Evolutionary conservation across 2,329 filamentous ascomycete species (phyloP).

Genomic region (Monosporascus sp.): DNA sequence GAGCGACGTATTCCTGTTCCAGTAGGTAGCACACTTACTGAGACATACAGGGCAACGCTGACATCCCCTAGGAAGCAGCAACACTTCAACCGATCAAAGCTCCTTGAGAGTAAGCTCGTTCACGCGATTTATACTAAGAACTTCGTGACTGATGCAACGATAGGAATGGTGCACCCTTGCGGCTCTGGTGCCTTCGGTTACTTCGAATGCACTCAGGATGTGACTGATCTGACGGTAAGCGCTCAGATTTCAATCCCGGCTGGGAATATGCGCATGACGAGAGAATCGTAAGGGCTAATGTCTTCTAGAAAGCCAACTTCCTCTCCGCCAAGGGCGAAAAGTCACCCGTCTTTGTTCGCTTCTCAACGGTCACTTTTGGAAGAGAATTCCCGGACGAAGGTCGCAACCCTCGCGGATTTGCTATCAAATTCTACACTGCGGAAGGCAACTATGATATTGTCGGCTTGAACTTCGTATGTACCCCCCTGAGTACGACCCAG

Average conservation of each 20-base stretch:
- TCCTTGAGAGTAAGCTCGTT: conserved; percentile 31
- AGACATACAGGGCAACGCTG: too few species aligned
- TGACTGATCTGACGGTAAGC: conserved; percentile 1
- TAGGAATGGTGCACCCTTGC: conserved; percentile 20
- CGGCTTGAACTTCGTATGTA: conserved; percentile 33
- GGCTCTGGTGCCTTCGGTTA: conserved; percentile 39
- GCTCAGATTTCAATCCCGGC: neutral
- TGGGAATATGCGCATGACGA: too few species aligned
- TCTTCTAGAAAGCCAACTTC: conserved; percentile 13
- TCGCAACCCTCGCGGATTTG: conserved; percentile 51
- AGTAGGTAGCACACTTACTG: conserved; percentile 13
- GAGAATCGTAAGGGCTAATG: too few species aligned
- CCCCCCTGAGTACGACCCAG: too few species aligned
- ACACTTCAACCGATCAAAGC: conserved; percentile 50
- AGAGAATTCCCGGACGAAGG: conserved; percentile 31
- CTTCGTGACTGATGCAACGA: neutral
- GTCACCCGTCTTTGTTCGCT: conserved; percentile 49
- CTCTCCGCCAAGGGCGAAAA: conserved; percentile 41
- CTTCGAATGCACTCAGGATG: conserved; percentile 33
- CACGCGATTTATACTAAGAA: too few species aligned
- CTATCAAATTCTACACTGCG: conserved; percentile 61
- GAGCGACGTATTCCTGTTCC: conserved; percentile 43
- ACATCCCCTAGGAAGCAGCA: conserved; percentile 35
- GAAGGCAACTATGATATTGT: conserved; percentile 54
- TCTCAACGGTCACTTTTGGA: conserved; percentile 37